Conservation (phyloP, 331 rosid species). For the Quercus lobata region DNA sequence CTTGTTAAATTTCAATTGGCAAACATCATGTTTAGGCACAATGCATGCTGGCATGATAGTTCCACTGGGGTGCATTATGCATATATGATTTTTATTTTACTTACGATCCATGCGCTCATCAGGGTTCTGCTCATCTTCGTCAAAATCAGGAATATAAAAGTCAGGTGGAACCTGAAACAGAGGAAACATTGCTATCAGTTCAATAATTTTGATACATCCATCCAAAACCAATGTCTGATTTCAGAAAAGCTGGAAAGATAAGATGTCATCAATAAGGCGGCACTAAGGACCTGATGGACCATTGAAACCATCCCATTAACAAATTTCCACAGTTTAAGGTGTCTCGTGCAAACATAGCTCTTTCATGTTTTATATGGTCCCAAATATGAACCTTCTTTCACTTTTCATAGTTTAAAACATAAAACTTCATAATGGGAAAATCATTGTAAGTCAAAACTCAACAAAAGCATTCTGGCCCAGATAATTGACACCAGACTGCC, state of each 20-base stretch:
- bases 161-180: conserved; percentile 90
- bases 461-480: neutral
- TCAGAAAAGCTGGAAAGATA: neutral
- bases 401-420: no score
- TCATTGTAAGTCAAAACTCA: neutral
- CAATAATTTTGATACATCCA: neutral
- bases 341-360: neutral
- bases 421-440: neutral
- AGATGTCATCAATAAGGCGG: neutral
- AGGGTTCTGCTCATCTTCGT: conserved; percentile 94
- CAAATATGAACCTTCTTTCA: neutral
- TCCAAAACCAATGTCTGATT: neutral
- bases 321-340: neutral
- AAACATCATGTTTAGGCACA: neutral
- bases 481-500: neutral
- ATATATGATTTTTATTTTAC: conserved; percentile 14
- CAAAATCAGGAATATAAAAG: conserved; percentile 83
- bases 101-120: conserved; percentile 95
- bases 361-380: neutral
- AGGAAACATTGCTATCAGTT: conserved; percentile 11
- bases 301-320: neutral
- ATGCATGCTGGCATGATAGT: neutral
- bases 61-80: neutral
- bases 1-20: neutral
- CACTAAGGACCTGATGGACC: neutral